Base-by-base conservation (phyloP, 768 basidiomycete genomes). In the Boletellus ananas region DNA sequence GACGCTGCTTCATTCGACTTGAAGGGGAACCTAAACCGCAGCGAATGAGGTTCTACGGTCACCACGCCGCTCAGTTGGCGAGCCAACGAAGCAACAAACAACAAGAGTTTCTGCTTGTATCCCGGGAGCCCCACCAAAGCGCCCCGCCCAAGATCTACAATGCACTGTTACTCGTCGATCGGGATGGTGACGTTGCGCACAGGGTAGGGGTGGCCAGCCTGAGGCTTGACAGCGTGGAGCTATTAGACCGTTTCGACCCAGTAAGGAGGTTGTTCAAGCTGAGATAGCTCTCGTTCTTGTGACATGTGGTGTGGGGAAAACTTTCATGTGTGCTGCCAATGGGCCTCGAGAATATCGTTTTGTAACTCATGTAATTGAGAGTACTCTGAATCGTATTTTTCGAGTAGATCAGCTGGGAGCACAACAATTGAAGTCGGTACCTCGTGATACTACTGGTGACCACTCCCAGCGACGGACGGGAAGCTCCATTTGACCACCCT, bases 171-270 rank as follows among this genome's bases (percentile, higher is more conserved):
- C 47, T 40, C 37, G 34, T 58, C 11, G 47, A 49, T 13, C 9
- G n/a, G n/a, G 41, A 45, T 3, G 58, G 31, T 10, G 34, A 43
- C 14, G 34, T 43, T 11, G 56, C 40, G 2, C n/a, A n/a, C 4
- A 42, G 52, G 27, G 18, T 48, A 29, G 48, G 44, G 4, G 49
- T 55, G 21, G 40, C 25, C 9, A 43, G 42, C 42, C 17, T 31
- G 17, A 31, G 25, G 33, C 39, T 49, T n/a, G 47, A 51, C 8
- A 29, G 17, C 0, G 40, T 45, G 10, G 21, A 39, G 9, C 17
- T 58, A 33, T 31, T 43, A 6, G 6, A 31, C 9, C 9, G 17
- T 12, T 17, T 45, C 47, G 35, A 47, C 16, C 39, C 40, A 8
- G 21, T 48, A n/a, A 41, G 29, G 33, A 47, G 9, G 27, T 4